Base-by-base conservation (phyloP, 345 rosid species). In the Melaleuca alternifolia region DNA sequence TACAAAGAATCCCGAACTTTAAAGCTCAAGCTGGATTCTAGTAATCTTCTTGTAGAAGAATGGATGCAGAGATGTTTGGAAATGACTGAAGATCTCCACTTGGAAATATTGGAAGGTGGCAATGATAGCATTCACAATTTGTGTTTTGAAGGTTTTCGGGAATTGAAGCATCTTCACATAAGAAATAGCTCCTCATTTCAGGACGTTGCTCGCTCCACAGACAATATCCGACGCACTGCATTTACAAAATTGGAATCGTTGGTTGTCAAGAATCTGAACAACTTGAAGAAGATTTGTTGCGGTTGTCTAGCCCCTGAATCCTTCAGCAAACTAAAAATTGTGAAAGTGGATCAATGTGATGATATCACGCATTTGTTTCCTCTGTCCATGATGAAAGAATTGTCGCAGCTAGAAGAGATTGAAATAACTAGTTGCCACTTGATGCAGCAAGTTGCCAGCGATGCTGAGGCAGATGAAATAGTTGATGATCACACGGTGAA, bases 181-280 rank as follows among this genome's bases (percentile, higher is more conserved):
- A 83, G 79, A 87, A 85, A 79, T 30, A 65, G 77, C 82, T 15
- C 12, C 2, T 85, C 82, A 16, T 3, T 86, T 33, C 84, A 50
- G 33, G 85, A 87, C 81, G 53, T 88, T 21, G 21, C 88, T 28
- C 59, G 79, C 51, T 76, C 61, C 10, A 5, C 0, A 1, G 71
- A n/a, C 16, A 6, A 0, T n/a, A 3, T 26, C 16, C 16, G 26
- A 7, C 11, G 15, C 10, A 5, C 2, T 26, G 59, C 85, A 24
- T 88, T 91, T 62, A 76, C 89, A 0, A 53, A 7, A 13, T 50
- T 91, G 86, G 91, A 89, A 88, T 85, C 91, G 1, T 53, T 91
- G 59, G 16, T 54, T 82, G 86, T 91, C 2, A 7, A 62, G 5
- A 71, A 53, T 51, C 44, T 87, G 37, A 37, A 51, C 16, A 85